Base-by-base conservation (phyloP, 129 eudicot species). In the Centrapalus pauciflorus region DNA sequence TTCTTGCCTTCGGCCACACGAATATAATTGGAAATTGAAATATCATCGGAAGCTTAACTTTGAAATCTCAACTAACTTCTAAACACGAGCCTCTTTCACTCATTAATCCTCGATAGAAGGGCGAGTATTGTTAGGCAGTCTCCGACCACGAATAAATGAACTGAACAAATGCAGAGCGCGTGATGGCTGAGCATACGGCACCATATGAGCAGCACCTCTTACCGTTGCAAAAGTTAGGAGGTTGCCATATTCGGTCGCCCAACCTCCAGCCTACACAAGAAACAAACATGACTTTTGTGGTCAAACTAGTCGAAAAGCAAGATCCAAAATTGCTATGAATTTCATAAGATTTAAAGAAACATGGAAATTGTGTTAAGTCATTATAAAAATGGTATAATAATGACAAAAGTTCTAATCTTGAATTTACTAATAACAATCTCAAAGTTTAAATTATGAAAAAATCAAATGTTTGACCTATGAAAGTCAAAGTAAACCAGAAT, bases 181-280 rank as follows among this genome's bases (percentile, higher is more conserved):
- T 13, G 93, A 75, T 17, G 99, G 97, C 73, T 89, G 99, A 26
- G 99, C 87, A 70, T 82, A 94, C 3, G 99, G 99, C 51, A 94
- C 99, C 99, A 94, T 94, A 78, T 94, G 99, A 64, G 97, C 88
- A 17, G 99, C 99, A 50, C 99, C 99, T 70, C 99, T 79, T 38
- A 94, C 97, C 2, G 99, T 94, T 11, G 97, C 97, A 77, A 94
- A 94, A 2, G 95, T 94, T 33, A 94, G 34, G 29, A 89, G 13
- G 28, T 84, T 72, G 28, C 99, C 97, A 34, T 94, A 94, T 60
- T 94, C 97, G 3, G 90, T 89, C 20, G 52, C 76, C 99, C 99
- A 94, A 24, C 99, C 99, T 76, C 93, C 99, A 38, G 87, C 95
- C 99, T 94, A 71, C 75, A 56, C 38, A 41, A 24, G 2, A 76